Percentiles rank a stretch among this genome's conserved stretches.
Conservation (phyloP, 1,139 yeast genomes). For the Hemisphaericaspora lyxosophila region DNA sequence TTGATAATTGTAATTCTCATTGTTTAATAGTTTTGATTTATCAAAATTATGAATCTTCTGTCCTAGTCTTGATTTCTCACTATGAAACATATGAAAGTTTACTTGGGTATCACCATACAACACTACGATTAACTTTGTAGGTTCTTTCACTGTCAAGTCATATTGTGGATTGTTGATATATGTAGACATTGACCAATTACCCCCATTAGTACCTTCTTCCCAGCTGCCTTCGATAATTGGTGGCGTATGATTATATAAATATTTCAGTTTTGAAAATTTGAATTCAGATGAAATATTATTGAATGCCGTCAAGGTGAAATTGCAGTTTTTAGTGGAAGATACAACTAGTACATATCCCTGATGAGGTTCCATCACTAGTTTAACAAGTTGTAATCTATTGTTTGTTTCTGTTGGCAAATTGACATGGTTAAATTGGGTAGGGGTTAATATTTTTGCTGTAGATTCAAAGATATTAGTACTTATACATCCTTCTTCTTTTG, state of each 20-base stretch:
- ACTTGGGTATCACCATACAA: slow-evolving; percentile 23
- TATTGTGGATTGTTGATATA: slow-evolving; percentile 68
- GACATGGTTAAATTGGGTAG: slow-evolving; percentile 28
- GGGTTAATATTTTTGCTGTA: slow-evolving; percentile 24
- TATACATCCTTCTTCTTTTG: slow-evolving; percentile 20
- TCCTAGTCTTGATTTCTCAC: slow-evolving; percentile 19
- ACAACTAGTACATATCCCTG: slow-evolving; percentile 27
- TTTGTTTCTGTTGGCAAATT: slow-evolving; percentile 26
- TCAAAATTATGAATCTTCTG: slow-evolving; percentile 28
- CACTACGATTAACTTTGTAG: slow-evolving; percentile 22
- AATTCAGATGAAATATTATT: slow-evolving; percentile 26
- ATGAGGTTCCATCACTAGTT: slow-evolving; percentile 24
- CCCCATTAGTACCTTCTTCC: slow-evolving; percentile 52
- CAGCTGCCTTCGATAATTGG: slow-evolving; percentile 44
- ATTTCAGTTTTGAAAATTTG: slow-evolving; percentile 23
- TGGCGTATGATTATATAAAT: slow-evolving; percentile 19
- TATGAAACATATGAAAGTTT: slow-evolving; percentile 44
- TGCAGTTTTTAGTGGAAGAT: slow-evolving; percentile 23
- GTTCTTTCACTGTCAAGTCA: slow-evolving; percentile 23
- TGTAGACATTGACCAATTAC: slow-evolving; percentile 51
- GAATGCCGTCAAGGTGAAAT: slow-evolving; percentile 39
- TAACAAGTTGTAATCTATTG: slow-evolving; percentile 26
- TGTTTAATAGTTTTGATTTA: slow-evolving; percentile 26
- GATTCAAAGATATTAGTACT: slow-evolving; percentile 33
- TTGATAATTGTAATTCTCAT: slow-evolving; percentile 26